Conservation (phyloP, 2,329 filamentous ascomycete genomes). For the Fusarium buharicum region DNA sequence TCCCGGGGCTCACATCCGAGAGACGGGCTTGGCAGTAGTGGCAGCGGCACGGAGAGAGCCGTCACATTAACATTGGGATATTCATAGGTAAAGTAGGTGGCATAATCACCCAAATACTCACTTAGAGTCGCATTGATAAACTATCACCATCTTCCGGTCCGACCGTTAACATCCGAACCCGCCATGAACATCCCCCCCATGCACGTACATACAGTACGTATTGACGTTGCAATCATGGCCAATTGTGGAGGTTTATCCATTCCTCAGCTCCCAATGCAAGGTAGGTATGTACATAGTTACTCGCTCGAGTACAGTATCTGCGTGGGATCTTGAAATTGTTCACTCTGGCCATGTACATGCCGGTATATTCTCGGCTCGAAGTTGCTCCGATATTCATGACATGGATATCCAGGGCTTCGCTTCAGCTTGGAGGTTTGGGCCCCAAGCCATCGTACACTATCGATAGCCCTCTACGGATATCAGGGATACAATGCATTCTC, state of each 20-base stretch:
- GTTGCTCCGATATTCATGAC: slow-evolving; percentile 9
- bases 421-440: slow-evolving; percentile 6
- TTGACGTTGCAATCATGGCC: slow-evolving; percentile 10
- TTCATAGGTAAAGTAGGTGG: background rate
- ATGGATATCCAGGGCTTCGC: slow-evolving; percentile 6
- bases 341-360: background rate
- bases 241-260: slow-evolving; percentile 31
- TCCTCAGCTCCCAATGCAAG: slow-evolving; percentile 33
- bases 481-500: background rate
- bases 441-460: slow-evolving; percentile 20
- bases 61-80: background rate
- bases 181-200: background rate
- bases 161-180: background rate
- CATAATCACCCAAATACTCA: too few relatives aligned
- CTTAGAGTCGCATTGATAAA: background rate
- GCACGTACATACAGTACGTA: background rate
- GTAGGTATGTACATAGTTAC: background rate
- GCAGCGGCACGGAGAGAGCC: slow-evolving; percentile 8
- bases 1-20: background rate
- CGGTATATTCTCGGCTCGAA: slow-evolving; percentile 14
- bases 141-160: background rate
- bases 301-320: background rate
- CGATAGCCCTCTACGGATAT: slow-evolving; percentile 1
- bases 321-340: background rate
- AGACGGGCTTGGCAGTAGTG: slow-evolving; percentile 20